Evolutionary conservation across 768 basidiomycete species (phyloP).

Genomic region (Tulasnella sp.): DNA sequence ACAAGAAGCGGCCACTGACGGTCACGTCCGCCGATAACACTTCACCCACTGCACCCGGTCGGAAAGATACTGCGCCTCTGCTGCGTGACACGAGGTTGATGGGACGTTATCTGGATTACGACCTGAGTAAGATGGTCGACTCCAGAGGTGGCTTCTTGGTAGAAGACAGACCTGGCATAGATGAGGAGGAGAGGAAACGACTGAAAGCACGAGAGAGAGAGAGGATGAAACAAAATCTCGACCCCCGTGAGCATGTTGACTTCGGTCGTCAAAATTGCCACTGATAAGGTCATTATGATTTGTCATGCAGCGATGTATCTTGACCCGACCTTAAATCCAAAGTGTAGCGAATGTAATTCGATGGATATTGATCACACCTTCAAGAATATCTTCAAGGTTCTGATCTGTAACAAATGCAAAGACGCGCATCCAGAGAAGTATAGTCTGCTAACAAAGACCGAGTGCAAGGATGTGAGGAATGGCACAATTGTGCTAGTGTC

Average conservation of each 20-base stretch:
- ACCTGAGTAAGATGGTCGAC: conserved; percentile 92
- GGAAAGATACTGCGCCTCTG: conserved; percentile 32
- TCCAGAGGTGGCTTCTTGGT: conserved; percentile 92
- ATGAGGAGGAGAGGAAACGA: conserved; percentile 67
- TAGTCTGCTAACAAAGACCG: conserved; percentile 91
- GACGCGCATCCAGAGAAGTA: conserved; percentile 85
- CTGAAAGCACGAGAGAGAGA: conserved; percentile 56
- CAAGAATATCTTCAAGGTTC: conserved; percentile 68
- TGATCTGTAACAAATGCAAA: conserved; percentile 85
- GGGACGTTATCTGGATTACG: conserved; percentile 95
- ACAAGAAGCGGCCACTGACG: conserved; percentile 62
- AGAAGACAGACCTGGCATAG: conserved; percentile 73
- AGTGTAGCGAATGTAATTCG: conserved; percentile 77
- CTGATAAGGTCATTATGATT: neutral
- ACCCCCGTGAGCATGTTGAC: conserved; percentile 50
- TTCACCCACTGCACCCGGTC: conserved; percentile 42
- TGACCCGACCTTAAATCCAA: conserved; percentile 64
- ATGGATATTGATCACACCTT: conserved; percentile 79
- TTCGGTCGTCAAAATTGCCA: conserved; percentile 4
- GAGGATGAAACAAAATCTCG: conserved; percentile 41
- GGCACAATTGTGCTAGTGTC: no score
- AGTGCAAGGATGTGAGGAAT: conserved; percentile 76
- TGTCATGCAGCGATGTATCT: conserved; percentile 55
- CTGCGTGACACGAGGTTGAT: conserved; percentile 59
- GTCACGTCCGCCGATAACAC: conserved; percentile 46